Evolutionary conservation across 345 rosid genomes (phyloP).

Genomic region (Citrus inodora): DNA sequence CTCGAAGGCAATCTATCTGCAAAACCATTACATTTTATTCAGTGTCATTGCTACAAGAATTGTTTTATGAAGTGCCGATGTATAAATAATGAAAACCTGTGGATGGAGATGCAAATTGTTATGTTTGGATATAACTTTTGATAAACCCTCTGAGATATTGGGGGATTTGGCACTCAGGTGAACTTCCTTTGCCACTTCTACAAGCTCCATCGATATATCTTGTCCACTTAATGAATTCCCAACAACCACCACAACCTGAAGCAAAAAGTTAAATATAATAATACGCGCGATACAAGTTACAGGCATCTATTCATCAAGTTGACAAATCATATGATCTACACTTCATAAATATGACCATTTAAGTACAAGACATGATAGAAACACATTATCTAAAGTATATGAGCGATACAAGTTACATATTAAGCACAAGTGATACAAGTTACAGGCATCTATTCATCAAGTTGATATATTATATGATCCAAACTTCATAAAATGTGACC

Average conservation of each 20-base stretch:
- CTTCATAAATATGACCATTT: no score
- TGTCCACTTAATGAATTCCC: constrained; percentile 85
- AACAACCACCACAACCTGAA: constrained; percentile 78
- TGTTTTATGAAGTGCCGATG: neutral
- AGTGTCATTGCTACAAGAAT: neutral
- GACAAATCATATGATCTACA: no score
- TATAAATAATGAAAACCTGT: constrained; percentile 35
- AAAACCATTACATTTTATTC: neutral
- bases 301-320: neutral
- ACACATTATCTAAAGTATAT: no score
- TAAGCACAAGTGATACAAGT: neutral
- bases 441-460: neutral
- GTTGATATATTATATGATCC: no score
- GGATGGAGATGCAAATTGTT: constrained; percentile 56
- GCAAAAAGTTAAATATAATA: neutral
- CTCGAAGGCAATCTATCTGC: constrained; percentile 62
- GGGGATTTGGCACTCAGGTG: constrained; percentile 68
- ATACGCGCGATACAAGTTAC: neutral
- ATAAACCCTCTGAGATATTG: constrained; percentile 54
- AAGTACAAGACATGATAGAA: no score
- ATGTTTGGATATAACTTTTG: constrained; percentile 68
- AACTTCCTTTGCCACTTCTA: constrained; percentile 69
- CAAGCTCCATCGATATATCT: constrained; percentile 90
- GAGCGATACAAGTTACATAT: no score
- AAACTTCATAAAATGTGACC: no score